Evolutionary conservation across 176 grass and related monocot genomes (phyloP), one percentile per base, ranked within the genome.

Genomic region (Oryza coarctata): DNA sequence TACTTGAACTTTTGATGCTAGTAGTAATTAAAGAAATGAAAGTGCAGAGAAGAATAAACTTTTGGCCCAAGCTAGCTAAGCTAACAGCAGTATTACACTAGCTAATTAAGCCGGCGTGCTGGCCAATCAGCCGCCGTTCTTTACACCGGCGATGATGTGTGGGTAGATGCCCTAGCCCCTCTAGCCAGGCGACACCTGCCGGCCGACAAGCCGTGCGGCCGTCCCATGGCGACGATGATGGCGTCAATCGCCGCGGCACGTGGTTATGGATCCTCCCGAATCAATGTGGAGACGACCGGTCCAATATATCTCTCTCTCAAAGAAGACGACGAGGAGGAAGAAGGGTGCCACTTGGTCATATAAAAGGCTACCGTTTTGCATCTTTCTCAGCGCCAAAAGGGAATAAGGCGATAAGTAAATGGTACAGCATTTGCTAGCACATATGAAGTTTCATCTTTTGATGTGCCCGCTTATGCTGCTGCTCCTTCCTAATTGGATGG

Each of bases 171-270:
- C 84, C 77, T 70, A 2, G 74, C 79, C 75, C 84, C 71, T 70
- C 85, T 76, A 82, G 86, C 80, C 76, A 47, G 27, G 26, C 71
- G 86, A 94, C 89, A 94, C 76, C 83, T 94, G 89, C 83, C 79
- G 83, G 89, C 80, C 79, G 83, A 94, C 89, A 94, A 86, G 68
- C 88, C 73, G 73, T 87, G 80, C 78, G 64, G 75, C 69, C 86
- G 71, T 80, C 85, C 78, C 92, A 88, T 94, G 92, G 86, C 66
- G 83, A 30, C 47, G 83, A 84, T 86, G 40, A 88, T 83, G 87
- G 83, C 81, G 47, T 89, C 85, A 86, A 86, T 80, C 74, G 71
- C 84, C 45, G 79, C 30, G 83, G 86, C 92, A 94, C 89, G 89
- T 91, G 89, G 71, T 68, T 77, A 50, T 70, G 77, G 72, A 91